Evolutionary conservation across 345 rosid species (phyloP).

Genomic region (Jatropha curcas): DNA sequence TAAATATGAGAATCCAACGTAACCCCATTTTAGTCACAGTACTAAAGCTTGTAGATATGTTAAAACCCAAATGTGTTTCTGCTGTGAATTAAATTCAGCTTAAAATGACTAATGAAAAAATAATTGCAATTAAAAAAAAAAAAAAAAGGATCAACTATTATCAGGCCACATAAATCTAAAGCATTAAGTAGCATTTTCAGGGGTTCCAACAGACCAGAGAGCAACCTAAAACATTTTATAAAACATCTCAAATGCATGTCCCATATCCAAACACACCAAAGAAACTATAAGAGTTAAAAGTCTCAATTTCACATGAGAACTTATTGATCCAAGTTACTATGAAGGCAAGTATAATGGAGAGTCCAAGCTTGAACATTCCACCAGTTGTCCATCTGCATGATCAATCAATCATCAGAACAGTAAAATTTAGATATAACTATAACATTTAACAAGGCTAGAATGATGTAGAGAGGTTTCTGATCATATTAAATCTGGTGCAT

Average conservation of each 20-base stretch:
- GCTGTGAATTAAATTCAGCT: too few species aligned
- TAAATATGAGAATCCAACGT: too few species aligned
- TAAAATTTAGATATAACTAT: not conserved
- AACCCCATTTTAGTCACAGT: too few species aligned
- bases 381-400: conserved; percentile 6
- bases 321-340: not conserved
- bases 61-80: too few species aligned
- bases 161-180: not conserved
- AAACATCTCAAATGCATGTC: not conserved
- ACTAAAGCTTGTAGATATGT: too few species aligned
- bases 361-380: not conserved
- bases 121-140: too few species aligned
- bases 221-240: not conserved
- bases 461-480: not conserved
- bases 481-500: not conserved
- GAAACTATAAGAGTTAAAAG: not conserved
- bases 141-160: too few species aligned
- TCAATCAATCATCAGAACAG: not conserved
- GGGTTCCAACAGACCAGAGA: not conserved
- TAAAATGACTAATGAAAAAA: too few species aligned
- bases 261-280: not conserved
- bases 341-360: not conserved
- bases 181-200: not conserved
- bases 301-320: not conserved
- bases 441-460: not conserved